A percentile compares a stretch with the other conserved stretches of the same genome.
Conservation (phyloP, 345 rosid genomes). For the Citrus sinensis region DVS_A1.0 CM039163.1:15363501-15364000, state of each 20-base stretch:
- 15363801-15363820: constrained; percentile 90
- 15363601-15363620: constrained; percentile 58
- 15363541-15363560: constrained; percentile 83
- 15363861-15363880: constrained; percentile 82
- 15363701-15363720: constrained; percentile 92
- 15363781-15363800: constrained; percentile 62
- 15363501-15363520: constrained; percentile 58
- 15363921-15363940: constrained; percentile 53
- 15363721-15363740: constrained; percentile 88
- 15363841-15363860: constrained; percentile 87
- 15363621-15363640: constrained; percentile 65
- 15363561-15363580: constrained; percentile 83
- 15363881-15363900: constrained; percentile 55
- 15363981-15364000: constrained; percentile 65
- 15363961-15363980: constrained; percentile 76
- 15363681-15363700: constrained; percentile 66
- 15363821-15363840: constrained; percentile 65
- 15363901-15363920: constrained; percentile 66
- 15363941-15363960: constrained; percentile 85
- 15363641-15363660: constrained; percentile 80
- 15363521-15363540: constrained; percentile 84
- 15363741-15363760: constrained; percentile 67
- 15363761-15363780: constrained; percentile 63
- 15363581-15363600: constrained; percentile 95
- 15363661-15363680: constrained; percentile 66